Evolutionary conservation across 331 rosid genomes (phyloP).

Genomic region (Pyracantha coccinea): DNA sequence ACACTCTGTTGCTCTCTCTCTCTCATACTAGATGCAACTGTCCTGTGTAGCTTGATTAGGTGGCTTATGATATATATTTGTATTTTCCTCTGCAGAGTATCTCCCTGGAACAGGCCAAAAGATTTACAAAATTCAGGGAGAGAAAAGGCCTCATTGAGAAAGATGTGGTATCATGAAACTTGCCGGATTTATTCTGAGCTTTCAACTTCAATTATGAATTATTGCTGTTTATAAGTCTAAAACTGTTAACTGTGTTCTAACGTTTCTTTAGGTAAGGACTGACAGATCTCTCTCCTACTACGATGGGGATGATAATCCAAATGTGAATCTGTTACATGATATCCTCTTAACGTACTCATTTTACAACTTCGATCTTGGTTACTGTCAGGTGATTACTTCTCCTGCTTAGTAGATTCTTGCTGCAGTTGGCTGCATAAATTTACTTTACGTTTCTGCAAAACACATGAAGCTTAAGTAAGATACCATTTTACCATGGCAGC

Average conservation of each 20-base stretch:
- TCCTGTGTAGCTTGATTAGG: neutral
- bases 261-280: constrained; percentile 73
- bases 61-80: neutral
- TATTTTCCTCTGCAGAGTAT: constrained; percentile 58
- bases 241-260: constrained; percentile 3
- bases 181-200: neutral
- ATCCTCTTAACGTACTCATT: constrained; percentile 85
- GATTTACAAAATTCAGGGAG: constrained; percentile 94
- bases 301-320: constrained; percentile 90
- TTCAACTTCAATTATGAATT: constrained; percentile 6
- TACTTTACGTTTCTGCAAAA: neutral
- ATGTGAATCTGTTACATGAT: constrained; percentile 68
- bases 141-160: constrained; percentile 95
- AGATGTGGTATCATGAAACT: constrained; percentile 73
- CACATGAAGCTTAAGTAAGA: neutral
- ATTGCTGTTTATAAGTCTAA: constrained; percentile 17
- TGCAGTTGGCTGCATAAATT: neutral
- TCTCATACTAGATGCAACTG: neutral
- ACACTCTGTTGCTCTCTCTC: neutral
- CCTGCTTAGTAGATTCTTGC: constrained; percentile 5
- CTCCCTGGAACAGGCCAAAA: constrained; percentile 72
- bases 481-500: neutral
- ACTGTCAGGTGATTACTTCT: constrained; percentile 73
- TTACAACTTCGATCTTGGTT: constrained; percentile 98
- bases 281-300: constrained; percentile 72